A percentile compares a stretch with the other conserved stretches of the same genome.
These are phyloP conservation scores for Chlorella sp. DNA, from an alignment of 139 green algal species.

Conservation along the genomic window DNA sequence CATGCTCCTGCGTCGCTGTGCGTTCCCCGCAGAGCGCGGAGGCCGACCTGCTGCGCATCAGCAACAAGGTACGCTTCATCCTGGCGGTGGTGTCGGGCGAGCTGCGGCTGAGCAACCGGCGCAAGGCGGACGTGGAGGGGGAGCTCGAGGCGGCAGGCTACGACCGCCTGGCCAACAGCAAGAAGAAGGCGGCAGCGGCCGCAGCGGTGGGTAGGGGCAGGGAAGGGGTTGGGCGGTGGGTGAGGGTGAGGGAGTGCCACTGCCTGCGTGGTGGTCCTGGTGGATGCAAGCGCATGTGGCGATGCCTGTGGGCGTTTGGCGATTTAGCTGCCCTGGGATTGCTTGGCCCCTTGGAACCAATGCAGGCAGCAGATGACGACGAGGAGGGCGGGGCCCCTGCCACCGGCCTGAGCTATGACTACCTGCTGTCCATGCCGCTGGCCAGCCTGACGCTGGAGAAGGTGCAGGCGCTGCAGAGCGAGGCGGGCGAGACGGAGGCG, in stretches of 20 bases:
- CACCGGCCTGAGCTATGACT: conserved; percentile 81
- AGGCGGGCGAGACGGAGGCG: conserved; percentile 47
- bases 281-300: no score
- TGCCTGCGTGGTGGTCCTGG: no score
- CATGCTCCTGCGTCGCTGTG: background rate
- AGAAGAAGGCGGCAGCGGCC: conserved; percentile 30
- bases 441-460: conserved; percentile 94
- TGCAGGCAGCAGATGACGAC: conserved; percentile 32
- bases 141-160: conserved; percentile 83
- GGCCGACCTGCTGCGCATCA: conserved; percentile 74
- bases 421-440: conserved; percentile 96
- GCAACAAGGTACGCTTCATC: conserved; percentile 95
- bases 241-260: no score
- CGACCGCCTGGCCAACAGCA: conserved; percentile 65
- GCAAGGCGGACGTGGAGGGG: conserved; percentile 80
- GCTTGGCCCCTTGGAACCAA: no score
- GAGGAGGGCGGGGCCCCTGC: conserved; percentile 46
- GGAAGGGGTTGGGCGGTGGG: no score
- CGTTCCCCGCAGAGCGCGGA: conserved; percentile 60
- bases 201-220: conserved; percentile 10
- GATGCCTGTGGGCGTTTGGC: no score
- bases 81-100: conserved; percentile 84
- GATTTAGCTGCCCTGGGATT: no score
- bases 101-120: conserved; percentile 86
- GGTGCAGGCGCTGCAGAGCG: conserved; percentile 57